A percentile compares a stretch with the other conserved stretches of the same genome.
Conservation (phyloP, 164 flowering plant species). For the Houttuynia cordata region DNA sequence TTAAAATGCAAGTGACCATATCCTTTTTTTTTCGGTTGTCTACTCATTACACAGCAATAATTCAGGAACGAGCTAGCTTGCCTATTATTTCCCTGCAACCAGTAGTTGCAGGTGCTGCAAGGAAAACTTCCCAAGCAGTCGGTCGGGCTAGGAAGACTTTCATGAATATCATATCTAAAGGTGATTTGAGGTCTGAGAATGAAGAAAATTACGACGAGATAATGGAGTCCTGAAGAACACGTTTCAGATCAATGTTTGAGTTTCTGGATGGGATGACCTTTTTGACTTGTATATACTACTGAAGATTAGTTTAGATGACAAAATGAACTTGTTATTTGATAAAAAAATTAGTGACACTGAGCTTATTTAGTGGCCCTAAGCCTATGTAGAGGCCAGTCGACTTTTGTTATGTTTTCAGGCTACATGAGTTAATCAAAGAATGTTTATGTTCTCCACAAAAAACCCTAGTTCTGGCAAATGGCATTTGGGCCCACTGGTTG, state of each 20-base stretch:
- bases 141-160: conserved; percentile 60
- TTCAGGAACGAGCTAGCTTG: conserved; percentile 75
- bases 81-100: conserved; percentile 73
- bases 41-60: conserved; percentile 44
- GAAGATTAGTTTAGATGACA: too few relatives aligned
- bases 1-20: neutral
- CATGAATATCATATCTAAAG: conserved; percentile 48
- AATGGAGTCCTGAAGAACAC: conserved; percentile 23
- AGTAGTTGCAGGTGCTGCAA: conserved; percentile 77
- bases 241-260: neutral
- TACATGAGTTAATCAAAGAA: too few relatives aligned
- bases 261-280: neutral
- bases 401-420: too few relatives aligned
- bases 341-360: too few relatives aligned
- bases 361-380: too few relatives aligned
- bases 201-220: conserved; percentile 26
- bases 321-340: too few relatives aligned
- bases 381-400: too few relatives aligned
- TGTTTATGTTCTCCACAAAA: too few relatives aligned
- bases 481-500: too few relatives aligned
- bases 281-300: too few relatives aligned
- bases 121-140: conserved; percentile 74
- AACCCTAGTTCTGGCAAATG: too few relatives aligned
- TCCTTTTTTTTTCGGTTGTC: neutral
- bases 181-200: conserved; percentile 31